These are phyloP conservation scores for Diversispora epigaea DNA, from an alignment of 192 early-diverging fungal genomes.

Conservation along the genomic window DNA sequence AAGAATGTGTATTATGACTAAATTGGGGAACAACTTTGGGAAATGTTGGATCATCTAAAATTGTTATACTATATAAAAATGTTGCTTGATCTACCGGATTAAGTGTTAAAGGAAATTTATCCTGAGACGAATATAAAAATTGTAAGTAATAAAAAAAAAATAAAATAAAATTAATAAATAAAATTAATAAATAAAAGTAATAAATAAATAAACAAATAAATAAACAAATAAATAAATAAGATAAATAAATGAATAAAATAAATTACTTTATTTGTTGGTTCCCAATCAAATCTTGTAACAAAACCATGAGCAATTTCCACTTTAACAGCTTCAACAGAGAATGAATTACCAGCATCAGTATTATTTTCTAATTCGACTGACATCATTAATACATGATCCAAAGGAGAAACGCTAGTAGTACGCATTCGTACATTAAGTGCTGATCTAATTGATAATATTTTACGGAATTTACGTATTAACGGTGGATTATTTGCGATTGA, in stretches of 20 bases:
- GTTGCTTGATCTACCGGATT: slow-evolving; percentile 56
- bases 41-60: slow-evolving; percentile 49
- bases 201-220: no score
- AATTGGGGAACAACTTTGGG: slow-evolving; percentile 14
- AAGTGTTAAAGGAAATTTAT: slow-evolving; percentile 47
- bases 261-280: slow-evolving; percentile 38
- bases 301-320: slow-evolving; percentile 56
- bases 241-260: no score
- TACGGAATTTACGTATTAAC: slow-evolving; percentile 42
- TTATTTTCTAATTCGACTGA: slow-evolving; percentile 64
- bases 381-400: slow-evolving; percentile 62
- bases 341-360: slow-evolving; percentile 50
- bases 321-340: slow-evolving; percentile 48
- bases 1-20: slow-evolving; percentile 10
- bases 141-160: background rate
- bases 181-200: no score
- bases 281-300: slow-evolving; percentile 43
- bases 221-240: no score
- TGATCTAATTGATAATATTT: slow-evolving; percentile 50
- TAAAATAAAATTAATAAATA: no score
- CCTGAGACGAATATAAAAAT: slow-evolving; percentile 14
- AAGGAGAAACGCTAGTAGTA: slow-evolving; percentile 57
- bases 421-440: slow-evolving; percentile 58
- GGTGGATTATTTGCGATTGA: slow-evolving; percentile 32
- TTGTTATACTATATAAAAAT: slow-evolving; percentile 55